These are phyloP conservation scores for Eucalyptus grandis DNA, from an alignment of 345 rosid genomes.

Conservation along the genomic window DNA sequence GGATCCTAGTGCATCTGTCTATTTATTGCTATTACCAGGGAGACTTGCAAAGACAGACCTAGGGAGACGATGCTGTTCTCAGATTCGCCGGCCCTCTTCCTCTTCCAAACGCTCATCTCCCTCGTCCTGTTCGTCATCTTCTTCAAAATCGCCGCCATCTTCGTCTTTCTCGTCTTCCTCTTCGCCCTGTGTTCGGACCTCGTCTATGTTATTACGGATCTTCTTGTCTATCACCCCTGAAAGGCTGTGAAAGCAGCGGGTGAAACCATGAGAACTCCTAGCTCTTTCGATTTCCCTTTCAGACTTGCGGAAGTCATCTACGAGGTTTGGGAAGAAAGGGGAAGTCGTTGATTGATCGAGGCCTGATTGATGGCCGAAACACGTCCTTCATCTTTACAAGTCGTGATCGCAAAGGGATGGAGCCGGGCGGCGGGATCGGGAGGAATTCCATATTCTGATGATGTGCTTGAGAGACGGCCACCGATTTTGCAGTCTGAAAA, in stretches of 20 bases:
- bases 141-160: neutral
- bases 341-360: neutral
- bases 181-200: constrained; percentile 20
- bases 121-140: constrained; percentile 3
- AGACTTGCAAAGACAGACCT: neutral
- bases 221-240: neutral
- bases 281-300: neutral
- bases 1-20: neutral
- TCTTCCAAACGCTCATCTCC: constrained; percentile 6
- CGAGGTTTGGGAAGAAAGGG: neutral
- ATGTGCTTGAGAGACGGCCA: neutral
- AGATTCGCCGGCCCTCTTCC: constrained; percentile 6
- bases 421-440: neutral
- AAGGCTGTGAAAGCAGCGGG: neutral
- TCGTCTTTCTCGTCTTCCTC: constrained; percentile 8
- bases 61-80: neutral
- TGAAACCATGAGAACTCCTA: neutral
- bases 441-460: neutral
- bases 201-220: constrained; percentile 7
- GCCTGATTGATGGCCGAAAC: neutral
- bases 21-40: neutral
- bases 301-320: neutral
- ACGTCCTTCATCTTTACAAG: neutral
- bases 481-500: neutral
- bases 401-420: neutral